Conservation (phyloP, 2,329 filamentous ascomycete genomes). For the Diaporthe sp. region DNA sequence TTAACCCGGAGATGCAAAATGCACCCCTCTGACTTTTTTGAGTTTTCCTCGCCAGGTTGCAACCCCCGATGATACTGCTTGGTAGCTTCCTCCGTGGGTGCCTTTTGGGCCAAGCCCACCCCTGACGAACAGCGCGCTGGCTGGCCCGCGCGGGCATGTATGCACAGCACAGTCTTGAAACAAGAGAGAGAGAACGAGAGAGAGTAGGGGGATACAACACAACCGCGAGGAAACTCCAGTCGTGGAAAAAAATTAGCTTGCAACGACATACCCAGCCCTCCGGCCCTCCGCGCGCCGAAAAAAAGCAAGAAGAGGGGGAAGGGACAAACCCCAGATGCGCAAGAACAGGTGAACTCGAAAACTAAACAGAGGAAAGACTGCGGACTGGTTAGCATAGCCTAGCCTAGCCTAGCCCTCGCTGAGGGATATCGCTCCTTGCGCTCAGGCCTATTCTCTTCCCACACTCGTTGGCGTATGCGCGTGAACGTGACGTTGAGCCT, state of each 20-base stretch:
- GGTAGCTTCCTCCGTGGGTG: not conserved
- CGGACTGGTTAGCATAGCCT: not conserved
- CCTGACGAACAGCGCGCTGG: constrained; percentile 20
- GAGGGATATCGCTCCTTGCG: constrained; percentile 14
- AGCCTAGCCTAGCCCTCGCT: not conserved
- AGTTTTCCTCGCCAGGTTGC: constrained; percentile 6
- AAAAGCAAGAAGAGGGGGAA: not conserved
- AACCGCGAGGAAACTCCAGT: not conserved
- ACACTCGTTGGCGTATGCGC: not conserved
- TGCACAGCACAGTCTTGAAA: constrained; percentile 21
- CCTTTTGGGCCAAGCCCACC: not conserved
- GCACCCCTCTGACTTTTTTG: constrained; percentile 1
- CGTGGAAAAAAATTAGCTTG: not conserved
- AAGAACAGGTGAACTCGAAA: not conserved
- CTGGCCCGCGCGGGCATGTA: constrained; percentile 8
- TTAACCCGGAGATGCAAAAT: constrained; percentile 2
- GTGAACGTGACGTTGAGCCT: not conserved
- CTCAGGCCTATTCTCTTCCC: not conserved
- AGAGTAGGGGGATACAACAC: not conserved
- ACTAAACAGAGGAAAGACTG: not conserved
- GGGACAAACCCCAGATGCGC: too few species aligned
- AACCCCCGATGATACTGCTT: not conserved
- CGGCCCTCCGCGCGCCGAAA: not conserved
- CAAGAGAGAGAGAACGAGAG: not conserved
- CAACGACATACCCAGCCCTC: not conserved